These are phyloP conservation scores for Penicillium lividum DNA, from an alignment of 495 filamentous ascomycete species.

Conservation along the genomic window DNA sequence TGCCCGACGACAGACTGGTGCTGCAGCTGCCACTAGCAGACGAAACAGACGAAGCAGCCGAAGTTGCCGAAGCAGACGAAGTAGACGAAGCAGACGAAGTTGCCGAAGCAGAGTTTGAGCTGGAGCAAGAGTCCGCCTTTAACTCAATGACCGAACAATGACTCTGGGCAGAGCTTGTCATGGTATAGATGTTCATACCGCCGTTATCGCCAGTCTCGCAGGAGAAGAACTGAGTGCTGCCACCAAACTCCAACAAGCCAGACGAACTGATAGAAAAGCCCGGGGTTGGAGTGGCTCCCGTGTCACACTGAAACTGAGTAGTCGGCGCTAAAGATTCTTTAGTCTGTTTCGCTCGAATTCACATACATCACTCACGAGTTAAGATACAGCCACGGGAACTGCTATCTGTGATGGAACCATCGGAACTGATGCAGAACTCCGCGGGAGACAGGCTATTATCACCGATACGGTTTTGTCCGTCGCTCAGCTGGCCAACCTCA, in stretches of 20 bases:
- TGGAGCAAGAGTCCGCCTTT: constrained; percentile 48
- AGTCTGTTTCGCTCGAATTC: neutral
- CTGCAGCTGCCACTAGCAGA: constrained; percentile 41
- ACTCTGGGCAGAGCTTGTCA: constrained; percentile 40
- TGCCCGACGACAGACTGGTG: constrained; percentile 45
- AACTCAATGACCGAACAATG: constrained; percentile 49
- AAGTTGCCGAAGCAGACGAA: neutral
- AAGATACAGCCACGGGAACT: constrained; percentile 58
- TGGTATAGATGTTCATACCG: constrained; percentile 55
- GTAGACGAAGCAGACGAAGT: neutral
- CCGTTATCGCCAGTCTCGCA: constrained; percentile 53
- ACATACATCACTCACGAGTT: constrained; percentile 43
- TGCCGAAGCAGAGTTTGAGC: constrained; percentile 11
- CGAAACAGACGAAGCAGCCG: neutral
- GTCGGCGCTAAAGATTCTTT: constrained; percentile 45
- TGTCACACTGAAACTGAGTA: constrained; percentile 67
- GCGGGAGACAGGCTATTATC: constrained; percentile 37
- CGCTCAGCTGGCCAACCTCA: constrained; percentile 51
- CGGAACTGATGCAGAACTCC: constrained; percentile 45
- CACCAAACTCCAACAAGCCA: constrained; percentile 47
- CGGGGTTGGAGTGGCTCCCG: constrained; percentile 42
- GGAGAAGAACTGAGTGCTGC: constrained; percentile 50
- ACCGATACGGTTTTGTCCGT: constrained; percentile 57
- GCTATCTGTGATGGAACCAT: constrained; percentile 52
- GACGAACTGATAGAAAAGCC: constrained; percentile 53